Evolutionary conservation across 306 rosid species (phyloP), one percentile per base, ranked within the genome.

Genomic region (Castanea sativa): DNA sequence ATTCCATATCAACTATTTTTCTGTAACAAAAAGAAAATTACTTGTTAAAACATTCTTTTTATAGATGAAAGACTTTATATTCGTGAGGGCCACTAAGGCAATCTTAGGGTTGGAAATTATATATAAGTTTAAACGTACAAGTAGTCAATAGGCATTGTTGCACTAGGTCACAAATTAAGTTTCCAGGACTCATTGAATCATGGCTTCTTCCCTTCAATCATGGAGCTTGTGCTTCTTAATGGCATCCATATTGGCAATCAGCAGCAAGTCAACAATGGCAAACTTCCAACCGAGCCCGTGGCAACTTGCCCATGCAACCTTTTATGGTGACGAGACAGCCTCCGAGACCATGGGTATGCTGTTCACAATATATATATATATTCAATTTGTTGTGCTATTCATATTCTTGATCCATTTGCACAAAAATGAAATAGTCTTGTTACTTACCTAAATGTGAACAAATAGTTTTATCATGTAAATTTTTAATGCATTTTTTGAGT

Each of bases 251-350:
- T 71, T 89, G 52, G 75, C 80, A 55, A 53, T 85, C 80, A 70
- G 83, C 45, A 64, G 38, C 73, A 77, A 64, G 52, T 55, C 80
- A 43, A 61, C 79, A 15, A 30, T 13, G 8, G 72, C 72, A 14
- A n/a, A 27, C 55, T 95, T 90, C 88, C 80, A 41, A 49, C 93
- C 98, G 5, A 95, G 94, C 57, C 80, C 58, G 7, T 94, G 99
- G 97, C 29, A 82, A 19, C 82, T 74, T n/a, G 97, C 97, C 51
- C 89, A 89, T 51, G 97, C 99, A 60, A 95, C 99, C 0, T 95
- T 95, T 79, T 95, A 95, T 29, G 99, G 99, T 3, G 99, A 95
- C 30, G 99, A 95, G 68, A 84, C 98, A 7, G 97, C 97, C 71
- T 83, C 90, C 2, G 96, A 69, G 0, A 92, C 99, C 5, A 84